phyloP scores from a whole-genome alignment of 2,329 filamentous ascomycete genomes.

The Xylaria sp. region DNA sequence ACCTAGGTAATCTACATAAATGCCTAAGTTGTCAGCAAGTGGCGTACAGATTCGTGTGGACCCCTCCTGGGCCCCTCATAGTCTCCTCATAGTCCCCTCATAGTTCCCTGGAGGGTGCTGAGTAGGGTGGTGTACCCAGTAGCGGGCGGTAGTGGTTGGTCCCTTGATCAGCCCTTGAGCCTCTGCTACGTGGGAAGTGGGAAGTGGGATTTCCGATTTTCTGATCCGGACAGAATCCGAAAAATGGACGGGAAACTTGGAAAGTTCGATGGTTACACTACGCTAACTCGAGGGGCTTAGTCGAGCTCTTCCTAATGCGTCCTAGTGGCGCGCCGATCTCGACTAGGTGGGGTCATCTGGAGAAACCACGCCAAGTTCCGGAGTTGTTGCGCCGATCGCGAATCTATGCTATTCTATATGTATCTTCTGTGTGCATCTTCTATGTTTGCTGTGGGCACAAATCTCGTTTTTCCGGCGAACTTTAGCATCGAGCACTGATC shows the following conservation, averaged over 20 bases:
- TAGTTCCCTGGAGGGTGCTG: neutral
- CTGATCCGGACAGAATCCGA: neutral
- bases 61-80: neutral
- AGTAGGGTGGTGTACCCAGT: no score
- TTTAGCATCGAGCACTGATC: neutral
- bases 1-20: neutral
- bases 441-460: no score
- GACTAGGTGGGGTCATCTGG: conserved; percentile 17
- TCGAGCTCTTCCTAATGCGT: neutral
- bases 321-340: conserved; percentile 8
- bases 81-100: neutral
- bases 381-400: conserved; percentile 15
- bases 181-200: conserved; percentile 1
- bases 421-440: neutral
- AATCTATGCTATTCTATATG: neutral
- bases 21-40: no score
- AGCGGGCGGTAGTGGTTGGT: neutral
- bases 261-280: neutral
- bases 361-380: neutral
- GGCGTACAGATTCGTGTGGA: neutral
- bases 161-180: conserved; percentile 16
- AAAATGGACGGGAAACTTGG: neutral
- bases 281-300: neutral
- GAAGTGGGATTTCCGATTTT: neutral
- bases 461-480: no score